Conservation (phyloP, 306 rosid species). For the Dalbergia oliveri region DNA sequence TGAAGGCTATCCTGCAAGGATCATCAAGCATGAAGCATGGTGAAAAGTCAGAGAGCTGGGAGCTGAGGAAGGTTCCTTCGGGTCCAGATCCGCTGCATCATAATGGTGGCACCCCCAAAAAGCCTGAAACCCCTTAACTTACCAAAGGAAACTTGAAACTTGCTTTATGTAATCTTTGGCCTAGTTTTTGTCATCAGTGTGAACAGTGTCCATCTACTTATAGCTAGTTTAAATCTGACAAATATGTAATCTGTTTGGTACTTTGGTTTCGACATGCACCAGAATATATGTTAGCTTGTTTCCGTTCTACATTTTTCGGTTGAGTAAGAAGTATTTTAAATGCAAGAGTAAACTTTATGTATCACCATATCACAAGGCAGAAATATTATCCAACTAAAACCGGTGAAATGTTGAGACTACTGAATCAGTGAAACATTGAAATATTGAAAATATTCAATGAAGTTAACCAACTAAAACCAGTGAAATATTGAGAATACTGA, state of each 20-base stretch:
- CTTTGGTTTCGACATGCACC: slow-evolving; percentile 9
- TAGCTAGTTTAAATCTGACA: slow-evolving; percentile 7
- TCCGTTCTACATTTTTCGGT: not conserved
- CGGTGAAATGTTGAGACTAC: not conserved
- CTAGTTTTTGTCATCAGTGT: slow-evolving; percentile 17
- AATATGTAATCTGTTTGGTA: not conserved
- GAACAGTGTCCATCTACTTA: slow-evolving; percentile 4
- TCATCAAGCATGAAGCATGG: slow-evolving; percentile 38
- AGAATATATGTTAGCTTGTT: slow-evolving; percentile 3
- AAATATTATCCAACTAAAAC: slow-evolving; percentile 3
- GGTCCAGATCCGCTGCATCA: slow-evolving; percentile 86
- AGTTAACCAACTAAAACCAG: slow-evolving; percentile 7
- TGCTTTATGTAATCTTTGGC: slow-evolving; percentile 1
- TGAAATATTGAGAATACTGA: not conserved
- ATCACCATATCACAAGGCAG: not conserved
- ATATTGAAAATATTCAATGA: not conserved
- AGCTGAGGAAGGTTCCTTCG: slow-evolving; percentile 69
- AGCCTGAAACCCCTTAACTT: slow-evolving; percentile 60
- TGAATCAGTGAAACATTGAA: not conserved
- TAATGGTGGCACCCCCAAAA: slow-evolving; percentile 63
- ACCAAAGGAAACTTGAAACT: not conserved
- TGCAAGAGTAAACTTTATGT: not conserved
- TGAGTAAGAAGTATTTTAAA: not conserved
- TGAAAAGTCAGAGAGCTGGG: slow-evolving; percentile 44
- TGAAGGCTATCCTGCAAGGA: slow-evolving; percentile 46